Evolutionary conservation across 164 flowering plant species (phyloP).

Genomic region (Warburgia ugandensis): DNA sequence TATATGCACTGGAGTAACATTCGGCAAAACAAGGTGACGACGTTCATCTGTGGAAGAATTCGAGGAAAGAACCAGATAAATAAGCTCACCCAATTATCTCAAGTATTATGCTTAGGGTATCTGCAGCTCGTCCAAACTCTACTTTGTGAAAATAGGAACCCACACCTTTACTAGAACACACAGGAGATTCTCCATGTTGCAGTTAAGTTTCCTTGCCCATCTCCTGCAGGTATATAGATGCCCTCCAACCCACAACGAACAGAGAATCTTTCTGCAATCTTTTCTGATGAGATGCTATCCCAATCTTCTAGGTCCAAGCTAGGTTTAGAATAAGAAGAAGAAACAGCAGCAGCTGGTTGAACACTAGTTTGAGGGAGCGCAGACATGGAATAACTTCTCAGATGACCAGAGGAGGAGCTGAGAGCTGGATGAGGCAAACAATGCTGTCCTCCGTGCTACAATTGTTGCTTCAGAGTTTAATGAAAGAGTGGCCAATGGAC

Average conservation of each 20-base stretch:
- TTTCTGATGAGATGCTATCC: constrained; percentile 52
- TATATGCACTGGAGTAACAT: constrained; percentile 70
- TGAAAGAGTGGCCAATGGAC: constrained; percentile 61
- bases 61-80: too few relatives aligned
- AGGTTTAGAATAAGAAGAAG: constrained; percentile 47
- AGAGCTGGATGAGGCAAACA: constrained; percentile 59
- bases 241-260: constrained; percentile 93
- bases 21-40: too few relatives aligned
- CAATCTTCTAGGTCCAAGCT: constrained; percentile 63
- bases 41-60: too few relatives aligned
- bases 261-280: constrained; percentile 68
- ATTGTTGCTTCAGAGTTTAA: constrained; percentile 41
- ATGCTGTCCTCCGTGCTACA: constrained; percentile 38
- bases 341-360: constrained; percentile 32
- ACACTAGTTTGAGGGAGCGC: constrained; percentile 58
- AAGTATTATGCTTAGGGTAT: too few relatives aligned
- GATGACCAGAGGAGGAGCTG: constrained; percentile 72
- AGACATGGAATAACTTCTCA: constrained; percentile 98
- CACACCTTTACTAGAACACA: constrained; percentile 91
- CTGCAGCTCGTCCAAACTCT: too few relatives aligned
- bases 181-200: constrained; percentile 90
- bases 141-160: constrained; percentile 1
- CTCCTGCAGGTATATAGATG: constrained; percentile 76
- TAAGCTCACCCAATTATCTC: too few relatives aligned
- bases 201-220: constrained; percentile 89